Evolutionary conservation across 306 rosid species (phyloP).

Genomic region (Vigna unguiculata): DNA sequence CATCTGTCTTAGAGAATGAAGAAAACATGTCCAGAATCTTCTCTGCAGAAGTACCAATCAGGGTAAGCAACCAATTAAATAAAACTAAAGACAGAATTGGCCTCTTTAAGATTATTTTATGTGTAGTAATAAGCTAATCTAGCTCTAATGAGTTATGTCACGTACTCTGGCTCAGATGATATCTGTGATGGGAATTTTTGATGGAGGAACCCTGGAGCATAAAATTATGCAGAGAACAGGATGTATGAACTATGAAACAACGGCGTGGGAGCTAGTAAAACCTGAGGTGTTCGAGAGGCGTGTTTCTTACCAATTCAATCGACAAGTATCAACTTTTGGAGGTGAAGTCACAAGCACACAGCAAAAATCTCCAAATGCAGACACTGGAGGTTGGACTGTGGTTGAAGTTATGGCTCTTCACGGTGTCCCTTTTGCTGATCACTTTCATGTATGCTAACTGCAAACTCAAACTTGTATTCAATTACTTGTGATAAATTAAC

Average conservation of each 20-base stretch:
- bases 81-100: neutral
- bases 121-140: neutral
- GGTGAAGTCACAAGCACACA: conserved; percentile 79
- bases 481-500: neutral
- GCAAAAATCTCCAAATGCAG: conserved; percentile 51
- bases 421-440: conserved; percentile 70
- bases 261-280: conserved; percentile 68
- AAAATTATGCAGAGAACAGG: conserved; percentile 71
- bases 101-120: neutral
- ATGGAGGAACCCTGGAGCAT: conserved; percentile 77
- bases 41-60: conserved; percentile 69
- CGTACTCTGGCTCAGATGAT: conserved; percentile 58
- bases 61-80: conserved; percentile 49
- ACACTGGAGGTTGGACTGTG: conserved; percentile 67
- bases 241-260: conserved; percentile 64
- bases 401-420: conserved; percentile 76
- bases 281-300: conserved; percentile 54
- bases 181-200: conserved; percentile 65
- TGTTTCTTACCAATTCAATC: conserved; percentile 67
- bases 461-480: conserved; percentile 3
- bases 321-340: conserved; percentile 60
- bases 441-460: conserved; percentile 62
- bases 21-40: conserved; percentile 66
- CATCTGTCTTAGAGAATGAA: conserved; percentile 54
- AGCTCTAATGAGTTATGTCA: conserved; percentile 5